Conservation (phyloP, 257 asterid species). For the Henckelia pumila region DNA sequence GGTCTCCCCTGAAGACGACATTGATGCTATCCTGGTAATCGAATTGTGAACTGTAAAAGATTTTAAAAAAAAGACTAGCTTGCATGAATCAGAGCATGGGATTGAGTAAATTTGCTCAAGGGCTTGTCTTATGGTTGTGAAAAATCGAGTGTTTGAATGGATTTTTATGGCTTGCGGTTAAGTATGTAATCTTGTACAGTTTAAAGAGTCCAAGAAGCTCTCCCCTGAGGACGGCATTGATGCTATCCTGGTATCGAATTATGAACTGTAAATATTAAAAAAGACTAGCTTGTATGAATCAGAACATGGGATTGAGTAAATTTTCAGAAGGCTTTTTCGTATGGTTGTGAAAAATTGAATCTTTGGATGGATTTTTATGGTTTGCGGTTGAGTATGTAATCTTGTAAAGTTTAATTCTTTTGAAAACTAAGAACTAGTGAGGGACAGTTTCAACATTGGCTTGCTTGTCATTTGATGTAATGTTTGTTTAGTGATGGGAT, state of each 20-base stretch:
- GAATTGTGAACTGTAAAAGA: neutral
- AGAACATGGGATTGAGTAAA: neutral
- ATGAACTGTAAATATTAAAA: neutral
- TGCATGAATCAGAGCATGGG: neutral
- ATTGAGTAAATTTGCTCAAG: neutral
- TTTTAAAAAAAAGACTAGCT: neutral
- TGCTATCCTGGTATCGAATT: conserved; percentile 63
- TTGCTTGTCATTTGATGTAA: neutral
- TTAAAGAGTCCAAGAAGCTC: conserved; percentile 64
- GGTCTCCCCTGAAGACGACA: conserved; percentile 95
- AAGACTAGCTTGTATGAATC: neutral
- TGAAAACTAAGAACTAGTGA: neutral
- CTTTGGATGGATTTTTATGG: conserved; percentile 2
- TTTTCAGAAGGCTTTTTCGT: neutral
- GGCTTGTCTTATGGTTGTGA: neutral
- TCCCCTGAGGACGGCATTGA: conserved; percentile 99
- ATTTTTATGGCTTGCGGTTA: conserved; percentile 22
- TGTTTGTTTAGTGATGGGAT: neutral
- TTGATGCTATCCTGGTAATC: conserved; percentile 86
- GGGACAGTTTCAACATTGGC: neutral
- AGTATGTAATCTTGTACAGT: neutral
- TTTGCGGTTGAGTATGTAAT: conserved; percentile 22
- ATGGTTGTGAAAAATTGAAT: neutral
- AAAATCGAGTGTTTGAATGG: neutral
- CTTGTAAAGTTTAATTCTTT: neutral